Base-by-base conservation (phyloP, 352 stramenopile species). In the Phytophthora pseudosyringae region DNA sequence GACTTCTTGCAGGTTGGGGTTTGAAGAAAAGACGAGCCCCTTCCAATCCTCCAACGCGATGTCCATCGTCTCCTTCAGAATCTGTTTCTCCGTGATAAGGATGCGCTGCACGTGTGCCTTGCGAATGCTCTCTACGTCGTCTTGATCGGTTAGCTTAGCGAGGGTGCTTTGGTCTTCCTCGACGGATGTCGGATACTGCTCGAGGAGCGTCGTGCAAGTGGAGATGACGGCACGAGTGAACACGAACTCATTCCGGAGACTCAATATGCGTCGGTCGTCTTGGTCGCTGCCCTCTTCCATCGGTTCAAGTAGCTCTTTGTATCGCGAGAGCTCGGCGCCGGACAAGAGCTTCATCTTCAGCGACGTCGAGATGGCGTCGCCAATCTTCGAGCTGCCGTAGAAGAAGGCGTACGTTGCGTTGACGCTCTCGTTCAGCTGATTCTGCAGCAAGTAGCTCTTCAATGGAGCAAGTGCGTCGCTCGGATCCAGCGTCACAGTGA, bases 61-160 rank as follows among this genome's bases (percentile, higher is more conserved):
- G 12, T 76, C 53, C 55, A 87, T 72, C 11, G 80, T 76, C 58
- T 88, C 52, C 25, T 81, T 68, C 12, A 91, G 51, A 51, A 89
- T 87, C 38, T 80, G 53, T 47, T 91, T 91, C 62, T 91, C 82
- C 49, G 83, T 64, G 44, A 87, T 56, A 1, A 91, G 66, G 12
- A 71, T 65, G 28, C 73, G 76, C n/a, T 75, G 53, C 0, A 87
- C 69, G 5, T 91, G 69, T 1, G 68, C 57, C 28, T 59, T 63
- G 5, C 68, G 70, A 28, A 45, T 66, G 29, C 45, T 66, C 6
- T 56, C 35, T 4, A 50, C 12, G 2, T 61, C 31, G 13, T 58
- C 28, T 40, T 59, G 21, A 4, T 52, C 25, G 1, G 28, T 16
- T 26, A 81, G 49, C 38, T 43, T 38, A 5, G 39, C 35, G 10